Evolutionary conservation across 2,329 filamentous ascomycete species (phyloP).

Genomic region (Verticillium dahliae): DNA sequence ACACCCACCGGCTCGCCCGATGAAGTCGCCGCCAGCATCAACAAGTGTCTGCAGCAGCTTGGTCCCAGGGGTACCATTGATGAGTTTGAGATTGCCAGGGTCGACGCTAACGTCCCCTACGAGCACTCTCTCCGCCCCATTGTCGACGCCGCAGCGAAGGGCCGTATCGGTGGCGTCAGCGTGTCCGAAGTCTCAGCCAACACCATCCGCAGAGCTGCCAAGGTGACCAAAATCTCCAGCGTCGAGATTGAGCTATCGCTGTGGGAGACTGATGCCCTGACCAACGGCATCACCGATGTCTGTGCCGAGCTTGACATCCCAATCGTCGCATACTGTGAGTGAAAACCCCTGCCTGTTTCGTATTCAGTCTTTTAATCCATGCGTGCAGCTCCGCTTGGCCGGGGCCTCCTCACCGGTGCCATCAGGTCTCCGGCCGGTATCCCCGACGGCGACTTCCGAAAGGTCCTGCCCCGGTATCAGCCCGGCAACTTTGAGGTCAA

Average conservation of each 20-base stretch:
- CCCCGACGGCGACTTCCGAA: conserved; percentile 37
- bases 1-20: not conserved
- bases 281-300: conserved; percentile 25
- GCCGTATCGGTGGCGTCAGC: conserved; percentile 36
- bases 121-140: conserved; percentile 25
- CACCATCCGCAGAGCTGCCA: conserved; percentile 30
- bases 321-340: not conserved
- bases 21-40: not conserved
- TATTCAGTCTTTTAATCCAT: conserved; percentile 34
- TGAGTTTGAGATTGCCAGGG: conserved; percentile 43
- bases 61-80: conserved; percentile 27
- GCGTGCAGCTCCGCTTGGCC: conserved; percentile 35
- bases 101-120: conserved; percentile 33
- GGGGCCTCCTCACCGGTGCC: conserved; percentile 39
- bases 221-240: conserved; percentile 28
- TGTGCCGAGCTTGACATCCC: conserved; percentile 32
- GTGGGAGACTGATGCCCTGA: conserved; percentile 36
- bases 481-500: conserved; percentile 46
- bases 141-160: conserved; percentile 11
- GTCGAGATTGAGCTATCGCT: conserved; percentile 39
- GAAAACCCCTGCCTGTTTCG: conserved; percentile 23
- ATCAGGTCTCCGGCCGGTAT: conserved; percentile 33
- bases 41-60: not conserved
- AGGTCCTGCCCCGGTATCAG: conserved; percentile 36
- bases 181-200: conserved; percentile 33